A percentile compares a stretch with the other conserved stretches of the same genome.
phyloP scores from a whole-genome alignment of 305 asterid species.

The Solanum chacoense region DNA sequence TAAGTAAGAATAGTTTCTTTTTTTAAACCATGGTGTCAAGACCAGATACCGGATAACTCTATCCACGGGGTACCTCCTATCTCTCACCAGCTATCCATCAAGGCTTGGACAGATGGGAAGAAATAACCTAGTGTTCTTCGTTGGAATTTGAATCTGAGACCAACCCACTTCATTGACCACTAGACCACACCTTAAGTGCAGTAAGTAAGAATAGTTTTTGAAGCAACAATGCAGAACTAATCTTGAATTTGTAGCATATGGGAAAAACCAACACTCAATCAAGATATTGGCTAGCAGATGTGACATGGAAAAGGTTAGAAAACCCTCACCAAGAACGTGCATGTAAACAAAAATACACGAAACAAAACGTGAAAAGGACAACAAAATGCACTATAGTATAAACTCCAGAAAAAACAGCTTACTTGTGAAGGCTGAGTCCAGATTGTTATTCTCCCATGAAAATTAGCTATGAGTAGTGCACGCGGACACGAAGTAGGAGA shows the following conservation, averaged over 20 bases:
- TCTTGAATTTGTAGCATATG: not conserved
- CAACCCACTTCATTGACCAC: not conserved
- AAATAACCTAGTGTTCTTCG: not conserved
- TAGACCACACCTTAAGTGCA: not conserved
- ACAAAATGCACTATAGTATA: constrained; percentile 3
- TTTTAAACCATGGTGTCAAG: not conserved
- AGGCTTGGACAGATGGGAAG: not conserved
- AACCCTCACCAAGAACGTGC: not conserved
- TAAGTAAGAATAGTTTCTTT: not conserved
- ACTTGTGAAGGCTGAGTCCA: constrained; percentile 98
- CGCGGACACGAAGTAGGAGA: constrained; percentile 90
- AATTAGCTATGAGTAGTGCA: constrained; percentile 86
- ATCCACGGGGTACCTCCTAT: not conserved
- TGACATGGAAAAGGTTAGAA: not conserved
- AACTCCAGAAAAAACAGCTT: constrained; percentile 18
- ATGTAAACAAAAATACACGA: not conserved
- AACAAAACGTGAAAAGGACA: not conserved
- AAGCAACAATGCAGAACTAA: not conserved
- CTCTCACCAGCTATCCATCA: not conserved
- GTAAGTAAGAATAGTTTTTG: not conserved
- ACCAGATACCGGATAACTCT: not conserved
- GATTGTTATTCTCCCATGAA: constrained; percentile 90
- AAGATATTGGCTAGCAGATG: not conserved
- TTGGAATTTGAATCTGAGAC: not conserved
- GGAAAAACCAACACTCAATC: not conserved